Evolutionary conservation across 2,329 filamentous ascomycete species (phyloP), one percentile per base, ranked within the genome.

Genomic region (Fulvia fulva): DNA sequence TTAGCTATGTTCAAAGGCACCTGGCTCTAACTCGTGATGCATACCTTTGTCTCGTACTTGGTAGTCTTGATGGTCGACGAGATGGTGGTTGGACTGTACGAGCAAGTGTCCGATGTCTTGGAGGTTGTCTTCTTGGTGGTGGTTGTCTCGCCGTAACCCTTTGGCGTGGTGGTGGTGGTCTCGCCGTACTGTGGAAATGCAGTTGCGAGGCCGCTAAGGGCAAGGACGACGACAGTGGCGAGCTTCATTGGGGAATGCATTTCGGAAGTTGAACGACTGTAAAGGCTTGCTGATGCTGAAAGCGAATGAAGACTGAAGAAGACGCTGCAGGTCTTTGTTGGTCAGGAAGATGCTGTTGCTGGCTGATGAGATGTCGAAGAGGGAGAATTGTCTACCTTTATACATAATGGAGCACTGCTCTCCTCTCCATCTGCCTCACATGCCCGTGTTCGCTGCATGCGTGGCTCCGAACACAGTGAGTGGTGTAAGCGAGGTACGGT

Each of bases 161-260:
- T 51, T 44, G 57, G 56, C 41, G 55, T 37, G n/a, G 52, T 55
- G 12, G 44, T 54, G 14, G 45, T 55, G 8, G 49, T 55, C 5
- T 57, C 55, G 46, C 47, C 56, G 32, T 55, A 51, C 30, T 50
- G 59, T 23, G 62, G 62, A 16, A 59, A 32, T 25, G 61, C 63
- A 55, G 52, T 58, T 41, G 47, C 61, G 23, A 63, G 19, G 57
- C 58, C 61, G 54, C 61, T 59, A 22, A 65, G 55, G 57, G 55
- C 63, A 32, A 65, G 47, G 28, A 62, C 52, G 43, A 47, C 58
- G 28, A 65, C 44, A 41, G 57, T 58, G 19, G 57, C 55, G 47
- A 65, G 55, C 37, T 61, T 55, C 52, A 61, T 55, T 56, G 60
- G 60, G 25, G 60, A 60, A 51, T 63, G 53, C 63, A 63, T 65